Conservation (phyloP, 2,329 filamentous ascomycete species). For the Venturia nashicola region DNA sequence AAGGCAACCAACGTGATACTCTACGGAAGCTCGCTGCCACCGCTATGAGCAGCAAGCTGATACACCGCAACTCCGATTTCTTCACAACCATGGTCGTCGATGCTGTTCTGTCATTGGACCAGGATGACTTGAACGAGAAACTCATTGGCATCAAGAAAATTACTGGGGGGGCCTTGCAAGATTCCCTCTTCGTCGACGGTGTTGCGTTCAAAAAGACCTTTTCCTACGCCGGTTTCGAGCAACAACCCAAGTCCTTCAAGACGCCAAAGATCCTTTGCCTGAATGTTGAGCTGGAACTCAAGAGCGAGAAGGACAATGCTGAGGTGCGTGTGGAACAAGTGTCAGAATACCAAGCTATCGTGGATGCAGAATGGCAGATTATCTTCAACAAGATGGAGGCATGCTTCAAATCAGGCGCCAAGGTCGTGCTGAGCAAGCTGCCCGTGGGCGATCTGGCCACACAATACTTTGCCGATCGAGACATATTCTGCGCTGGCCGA, state of each 20-base stretch:
- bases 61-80: conserved; percentile 91
- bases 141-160: conserved; percentile 98
- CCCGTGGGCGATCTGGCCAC: conserved; percentile 96
- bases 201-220: conserved; percentile 99
- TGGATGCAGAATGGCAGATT: conserved; percentile 99
- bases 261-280: conserved; percentile 94
- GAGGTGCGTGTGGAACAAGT: conserved; percentile 97
- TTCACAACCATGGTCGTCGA: conserved; percentile 99
- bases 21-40: conserved; percentile 82
- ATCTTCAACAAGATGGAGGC: conserved; percentile 99
- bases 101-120: conserved; percentile 86
- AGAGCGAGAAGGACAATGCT: conserved; percentile 98
- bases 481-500: conserved; percentile 95
- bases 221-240: conserved; percentile 96
- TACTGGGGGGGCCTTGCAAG: conserved; percentile 86
- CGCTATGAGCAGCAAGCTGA: conserved; percentile 98
- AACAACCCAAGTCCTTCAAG: conserved; percentile 91
- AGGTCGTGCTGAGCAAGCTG: conserved; percentile 93
- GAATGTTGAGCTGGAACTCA: conserved; percentile 95
- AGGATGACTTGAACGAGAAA: conserved; percentile 94
- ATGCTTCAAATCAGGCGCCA: conserved; percentile 82
- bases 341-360: conserved; percentile 97
- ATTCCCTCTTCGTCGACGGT: conserved; percentile 93
- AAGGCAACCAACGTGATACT: conserved; percentile 76
- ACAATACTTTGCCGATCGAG: conserved; percentile 93